phyloP scores from a whole-genome alignment of 1,284 basidiomycete species.

The Heterobasidion irregulare region DNA sequence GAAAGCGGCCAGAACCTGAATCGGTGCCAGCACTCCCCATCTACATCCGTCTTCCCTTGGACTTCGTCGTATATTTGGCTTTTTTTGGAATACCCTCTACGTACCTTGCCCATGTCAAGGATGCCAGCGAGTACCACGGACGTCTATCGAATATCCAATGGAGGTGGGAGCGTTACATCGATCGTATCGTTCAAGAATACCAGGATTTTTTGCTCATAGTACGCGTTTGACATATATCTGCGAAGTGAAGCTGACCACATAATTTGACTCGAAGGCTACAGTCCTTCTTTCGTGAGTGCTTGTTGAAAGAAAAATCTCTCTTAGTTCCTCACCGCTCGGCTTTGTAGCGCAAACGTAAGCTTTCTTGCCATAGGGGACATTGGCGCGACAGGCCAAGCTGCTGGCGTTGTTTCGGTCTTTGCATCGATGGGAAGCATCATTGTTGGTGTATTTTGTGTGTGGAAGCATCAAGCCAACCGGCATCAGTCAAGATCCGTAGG shows the following conservation, averaged over 20 bases:
- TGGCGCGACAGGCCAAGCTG: slow-evolving; percentile 26
- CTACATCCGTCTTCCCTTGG: slow-evolving; percentile 16
- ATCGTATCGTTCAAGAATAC: slow-evolving; percentile 41
- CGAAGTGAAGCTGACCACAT: background rate
- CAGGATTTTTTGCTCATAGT: slow-evolving; percentile 47
- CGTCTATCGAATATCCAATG: slow-evolving; percentile 36
- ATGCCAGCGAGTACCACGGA: slow-evolving; percentile 38
- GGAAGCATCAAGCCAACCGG: slow-evolving; percentile 43
- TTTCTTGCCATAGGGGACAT: slow-evolving; percentile 37
- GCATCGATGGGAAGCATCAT: slow-evolving; percentile 45
- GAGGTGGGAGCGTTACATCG: slow-evolving; percentile 39
- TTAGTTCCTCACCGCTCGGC: background rate
- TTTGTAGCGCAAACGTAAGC: slow-evolving; percentile 37
- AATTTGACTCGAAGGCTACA: slow-evolving; percentile 31
- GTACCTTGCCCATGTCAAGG: slow-evolving; percentile 40
- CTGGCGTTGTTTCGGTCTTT: slow-evolving; percentile 38
- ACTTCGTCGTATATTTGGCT: slow-evolving; percentile 29
- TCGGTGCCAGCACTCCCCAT: slow-evolving; percentile 7
- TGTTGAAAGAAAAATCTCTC: background rate
- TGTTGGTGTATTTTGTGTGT: slow-evolving; percentile 46
- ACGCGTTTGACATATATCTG: slow-evolving; percentile 13
- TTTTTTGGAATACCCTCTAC: slow-evolving; percentile 47
- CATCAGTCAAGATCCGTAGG: slow-evolving; percentile 32
- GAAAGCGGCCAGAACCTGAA: slow-evolving; percentile 12
- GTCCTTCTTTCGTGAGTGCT: slow-evolving; percentile 42